phyloP scores from a whole-genome alignment of 306 rosid species.

The Medicago ruthenica region DNA sequence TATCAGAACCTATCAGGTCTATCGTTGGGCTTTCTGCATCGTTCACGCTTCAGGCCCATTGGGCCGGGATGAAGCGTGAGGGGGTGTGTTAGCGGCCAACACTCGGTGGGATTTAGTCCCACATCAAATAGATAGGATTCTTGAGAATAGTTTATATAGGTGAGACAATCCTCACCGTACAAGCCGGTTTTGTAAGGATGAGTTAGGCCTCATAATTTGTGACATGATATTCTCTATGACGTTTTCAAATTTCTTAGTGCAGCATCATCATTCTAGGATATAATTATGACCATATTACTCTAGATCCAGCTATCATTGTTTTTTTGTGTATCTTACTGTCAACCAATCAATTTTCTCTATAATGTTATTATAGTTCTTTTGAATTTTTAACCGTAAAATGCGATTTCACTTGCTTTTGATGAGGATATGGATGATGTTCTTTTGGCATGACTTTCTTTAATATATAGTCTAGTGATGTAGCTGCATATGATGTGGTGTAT shows the following conservation, averaged over 20 bases:
- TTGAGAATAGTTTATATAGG: too few species aligned
- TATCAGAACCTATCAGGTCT: too few species aligned
- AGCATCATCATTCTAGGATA: neutral
- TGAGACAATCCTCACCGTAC: too few species aligned
- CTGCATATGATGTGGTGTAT: slow-evolving; percentile 33
- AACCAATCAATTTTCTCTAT: neutral
- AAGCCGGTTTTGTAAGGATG: too few species aligned
- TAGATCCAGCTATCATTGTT: neutral
- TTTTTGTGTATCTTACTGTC: slow-evolving; percentile 1
- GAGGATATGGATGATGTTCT: slow-evolving; percentile 33
- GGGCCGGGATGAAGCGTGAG: too few species aligned
- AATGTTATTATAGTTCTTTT: neutral
- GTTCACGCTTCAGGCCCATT: too few species aligned
- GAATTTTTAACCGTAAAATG: slow-evolving; percentile 10
- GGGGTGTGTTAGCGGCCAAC: too few species aligned
- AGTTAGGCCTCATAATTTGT: too few species aligned
- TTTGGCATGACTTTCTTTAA: slow-evolving; percentile 18
- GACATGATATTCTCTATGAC: slow-evolving; percentile 21
- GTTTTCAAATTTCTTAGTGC: slow-evolving; percentile 17
- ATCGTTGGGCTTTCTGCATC: too few species aligned
- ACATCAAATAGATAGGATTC: too few species aligned
- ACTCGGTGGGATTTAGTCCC: too few species aligned
- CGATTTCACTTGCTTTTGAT: slow-evolving; percentile 7
- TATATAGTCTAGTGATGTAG: slow-evolving; percentile 12
- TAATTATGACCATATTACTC: slow-evolving; percentile 9